Evolutionary conservation across 345 rosid genomes (phyloP).

Genomic region (Gossypium herbaceum): DNA sequence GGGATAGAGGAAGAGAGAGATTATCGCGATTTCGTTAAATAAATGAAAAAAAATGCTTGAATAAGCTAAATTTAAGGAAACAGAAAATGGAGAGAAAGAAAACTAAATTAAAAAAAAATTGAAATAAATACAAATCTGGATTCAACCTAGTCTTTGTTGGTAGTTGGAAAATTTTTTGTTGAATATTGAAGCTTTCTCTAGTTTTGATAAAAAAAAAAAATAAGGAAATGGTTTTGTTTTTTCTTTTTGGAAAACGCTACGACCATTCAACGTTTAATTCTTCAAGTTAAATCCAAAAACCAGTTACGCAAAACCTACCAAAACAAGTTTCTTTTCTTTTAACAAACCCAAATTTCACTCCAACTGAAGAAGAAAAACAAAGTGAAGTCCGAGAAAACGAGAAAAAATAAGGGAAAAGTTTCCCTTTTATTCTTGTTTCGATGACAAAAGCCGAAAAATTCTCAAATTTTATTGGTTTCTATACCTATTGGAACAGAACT

Average conservation of each 20-base stretch:
- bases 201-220: conserved; percentile 33
- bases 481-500: background rate
- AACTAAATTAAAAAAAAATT: background rate
- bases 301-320: conserved; percentile 7
- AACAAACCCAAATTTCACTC: background rate
- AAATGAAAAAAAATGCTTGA: conserved; percentile 32
- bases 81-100: conserved; percentile 17
- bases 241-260: conserved; percentile 8
- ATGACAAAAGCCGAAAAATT: background rate
- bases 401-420: conserved; percentile 7
- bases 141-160: conserved; percentile 15
- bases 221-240: conserved; percentile 23
- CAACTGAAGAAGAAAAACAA: background rate
- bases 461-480: conserved; percentile 10
- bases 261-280: conserved; percentile 27
- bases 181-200: conserved; percentile 39
- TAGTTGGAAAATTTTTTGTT: background rate
- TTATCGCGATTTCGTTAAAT: conserved; percentile 39
- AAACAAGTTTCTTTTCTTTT: background rate
- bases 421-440: background rate
- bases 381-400: background rate
- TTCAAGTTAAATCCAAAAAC: conserved; percentile 27
- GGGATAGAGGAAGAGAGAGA: conserved; percentile 36
- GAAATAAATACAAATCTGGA: background rate
- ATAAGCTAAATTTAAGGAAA: conserved; percentile 54